Base-by-base conservation (phyloP, 192 early-diverging fungal genomes). In the Fimicolochytrium jonesii region DNA sequence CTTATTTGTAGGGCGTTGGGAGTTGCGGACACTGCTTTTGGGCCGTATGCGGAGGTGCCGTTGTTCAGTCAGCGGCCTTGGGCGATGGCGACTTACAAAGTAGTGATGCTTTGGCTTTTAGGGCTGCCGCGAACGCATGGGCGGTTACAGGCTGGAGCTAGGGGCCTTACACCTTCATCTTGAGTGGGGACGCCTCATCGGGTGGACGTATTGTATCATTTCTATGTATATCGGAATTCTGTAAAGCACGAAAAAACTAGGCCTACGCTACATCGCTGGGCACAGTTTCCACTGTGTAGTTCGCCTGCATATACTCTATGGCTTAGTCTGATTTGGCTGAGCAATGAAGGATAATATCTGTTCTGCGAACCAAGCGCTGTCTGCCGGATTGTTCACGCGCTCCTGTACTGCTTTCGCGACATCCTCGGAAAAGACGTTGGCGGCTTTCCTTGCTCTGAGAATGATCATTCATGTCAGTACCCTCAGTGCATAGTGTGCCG, bases 331-430 rank as follows among this genome's bases (percentile, higher is more conserved):
- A n/a, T n/a, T n/a, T n/a, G n/a, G n/a, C n/a, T n/a, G n/a, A n/a
- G n/a, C n/a, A 48, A 55, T 55, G 25, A 59, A 67, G 22, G 36
- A 56, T 13, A 67, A 29, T 36, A 59, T 45, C 31, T 60, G 48
- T 35, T 42, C n/a, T 18, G 29, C 66, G 28, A 67, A 60, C 56
- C 56, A 60, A 26, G 26, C 22, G 22, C 49, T 48, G 31, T 67
- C 66, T 6, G 52, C 49, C 18, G 32, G n/a, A 9, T 67, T 52
- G 30, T 52, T 23, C 17, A 67, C 44, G 9, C n/a, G 4, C n/a
- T 18, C 11, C 32, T 61, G 17, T 4, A 25, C 50, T 46, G n/a
- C 30, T 20, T 52, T 41, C 10, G 50, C 48, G 2, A 36, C 13
- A 2, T 68, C 67, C 2, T 3, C 42, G 15, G 39, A 6, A 45